A percentile compares a stretch with the other conserved stretches of the same genome.
phyloP scores from a whole-genome alignment of 768 basidiomycete species.

The Leccinum imitatum region DNA sequence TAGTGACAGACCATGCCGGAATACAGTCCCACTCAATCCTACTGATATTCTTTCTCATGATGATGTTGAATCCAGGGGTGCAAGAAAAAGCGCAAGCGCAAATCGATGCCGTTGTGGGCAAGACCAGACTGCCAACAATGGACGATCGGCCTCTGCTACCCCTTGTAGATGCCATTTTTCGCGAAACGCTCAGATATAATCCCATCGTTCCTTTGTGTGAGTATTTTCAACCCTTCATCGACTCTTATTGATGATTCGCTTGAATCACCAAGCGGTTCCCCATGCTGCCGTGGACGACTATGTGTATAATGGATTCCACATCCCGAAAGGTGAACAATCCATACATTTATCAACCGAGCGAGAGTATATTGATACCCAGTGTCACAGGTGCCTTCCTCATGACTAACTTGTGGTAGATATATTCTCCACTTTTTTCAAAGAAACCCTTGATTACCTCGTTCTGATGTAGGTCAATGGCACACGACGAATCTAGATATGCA shows the following conservation, averaged over 20 bases:
- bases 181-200: neutral
- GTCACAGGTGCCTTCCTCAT: neutral
- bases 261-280: neutral
- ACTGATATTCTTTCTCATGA: too few species aligned
- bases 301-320: too few species aligned
- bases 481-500: too few species aligned
- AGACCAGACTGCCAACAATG: neutral
- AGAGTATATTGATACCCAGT: neutral
- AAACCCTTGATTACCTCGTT: too few species aligned
- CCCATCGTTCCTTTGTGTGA: neutral
- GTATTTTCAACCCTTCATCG: neutral
- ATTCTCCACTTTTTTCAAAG: too few species aligned
- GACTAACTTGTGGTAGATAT: too few species aligned
- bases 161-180: neutral
- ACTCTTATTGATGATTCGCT: neutral
- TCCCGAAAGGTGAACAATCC: neutral
- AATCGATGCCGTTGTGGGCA: neutral
- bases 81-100: neutral
- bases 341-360: neutral
- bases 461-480: too few species aligned
- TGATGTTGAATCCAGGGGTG: too few species aligned
- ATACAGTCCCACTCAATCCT: too few species aligned
- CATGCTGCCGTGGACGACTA: too few species aligned
- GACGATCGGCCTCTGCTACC: neutral
- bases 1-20: too few species aligned